Percentiles rank a stretch among this genome's conserved stretches.
Conservation (phyloP, 148 eudicot genomes). For the Cornus controversa region DNA sequence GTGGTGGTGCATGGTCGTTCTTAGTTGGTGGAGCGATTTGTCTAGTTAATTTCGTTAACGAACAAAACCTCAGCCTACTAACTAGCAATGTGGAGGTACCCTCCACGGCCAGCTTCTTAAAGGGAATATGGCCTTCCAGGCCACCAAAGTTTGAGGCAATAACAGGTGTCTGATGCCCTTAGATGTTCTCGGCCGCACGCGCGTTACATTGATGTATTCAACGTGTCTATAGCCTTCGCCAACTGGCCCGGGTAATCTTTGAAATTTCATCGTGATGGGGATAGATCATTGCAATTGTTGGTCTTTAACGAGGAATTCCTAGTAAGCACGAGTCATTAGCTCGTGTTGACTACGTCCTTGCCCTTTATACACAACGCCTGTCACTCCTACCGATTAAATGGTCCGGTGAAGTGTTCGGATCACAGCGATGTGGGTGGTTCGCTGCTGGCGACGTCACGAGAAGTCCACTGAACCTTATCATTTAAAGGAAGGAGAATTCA, state of each 20-base stretch:
- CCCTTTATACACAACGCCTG: slow-evolving; percentile 6
- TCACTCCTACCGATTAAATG: slow-evolving; percentile 14
- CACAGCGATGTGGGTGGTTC: slow-evolving; percentile 29
- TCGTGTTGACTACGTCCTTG: slow-evolving; percentile 10
- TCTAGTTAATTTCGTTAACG: too few species aligned
- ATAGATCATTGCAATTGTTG: slow-evolving; percentile 63
- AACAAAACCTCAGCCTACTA: too few species aligned
- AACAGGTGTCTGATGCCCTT: slow-evolving; percentile 33
- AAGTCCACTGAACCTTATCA: slow-evolving; percentile 38
- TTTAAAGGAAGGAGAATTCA: slow-evolving; percentile 47
- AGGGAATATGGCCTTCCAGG: too few species aligned
- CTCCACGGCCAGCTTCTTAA: too few species aligned
- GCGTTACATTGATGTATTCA: slow-evolving; percentile 37
- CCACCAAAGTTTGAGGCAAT: slow-evolving; percentile 16
- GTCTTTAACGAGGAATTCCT: slow-evolving; percentile 58
- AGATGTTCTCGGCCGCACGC: slow-evolving; percentile 32
- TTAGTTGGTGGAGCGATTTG: too few species aligned
- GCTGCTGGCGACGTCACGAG: slow-evolving; percentile 27
- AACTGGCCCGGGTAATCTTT: slow-evolving; percentile 46
- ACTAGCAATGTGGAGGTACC: too few species aligned
- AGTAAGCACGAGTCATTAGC: slow-evolving; percentile 45
- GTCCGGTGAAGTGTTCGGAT: slow-evolving; percentile 35
- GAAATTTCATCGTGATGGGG: slow-evolving; percentile 57
- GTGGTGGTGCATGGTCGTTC: too few species aligned
- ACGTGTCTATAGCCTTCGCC: slow-evolving; percentile 38